Evolutionary conservation across 2,329 filamentous ascomycete genomes (phyloP), one percentile per base, ranked within the genome.

Genomic region (Pseudogymnoascus sp.): DNA sequence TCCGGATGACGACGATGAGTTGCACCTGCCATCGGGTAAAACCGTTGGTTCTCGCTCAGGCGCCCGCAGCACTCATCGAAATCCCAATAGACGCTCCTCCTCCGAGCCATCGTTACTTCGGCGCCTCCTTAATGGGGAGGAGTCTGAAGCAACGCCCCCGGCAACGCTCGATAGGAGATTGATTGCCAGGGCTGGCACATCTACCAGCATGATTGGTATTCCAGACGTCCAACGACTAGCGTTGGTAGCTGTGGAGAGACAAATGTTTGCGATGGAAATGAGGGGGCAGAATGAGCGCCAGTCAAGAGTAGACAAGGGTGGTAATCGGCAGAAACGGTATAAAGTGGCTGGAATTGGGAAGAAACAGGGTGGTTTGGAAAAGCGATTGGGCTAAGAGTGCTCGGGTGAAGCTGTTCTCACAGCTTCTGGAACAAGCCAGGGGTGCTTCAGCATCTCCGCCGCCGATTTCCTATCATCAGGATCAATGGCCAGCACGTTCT

Each of bases 391-490:
- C 10, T 56, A 25, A 21, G 37, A 68, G 62, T 61, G 66, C 1
- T 42, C 18, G 16, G 38, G 38, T 14, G 12, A 16, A 12, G 44
- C 8, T 28, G 23, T 14, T 28, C 3, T 4, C 3, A n/a, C 23
- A 25, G 12, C 14, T 50, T 63, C 28, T 21, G 4, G 2, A 14
- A 11, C 35, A 38, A 96, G 75, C 82, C 92, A 97, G 2, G 78
- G 73, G 70, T 96, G 90, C 6, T 87, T 87, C 5, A 88, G 85
- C 92, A 97, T 96, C 10, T 92, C 92, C 25, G 92, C 92, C 0
- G 92, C 92, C 71, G 96, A 96, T 14, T 92, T 92, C 35, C 92
- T 82, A 75, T 92, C 89, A 75, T 92, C 89, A 0, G 92, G 92
- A 53, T 91, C 77, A 18, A 97, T 79, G 73, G 96, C 90, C 44